Conservation (phyloP, 208 protist species). For the Leishmania aethiopica region DNA sequence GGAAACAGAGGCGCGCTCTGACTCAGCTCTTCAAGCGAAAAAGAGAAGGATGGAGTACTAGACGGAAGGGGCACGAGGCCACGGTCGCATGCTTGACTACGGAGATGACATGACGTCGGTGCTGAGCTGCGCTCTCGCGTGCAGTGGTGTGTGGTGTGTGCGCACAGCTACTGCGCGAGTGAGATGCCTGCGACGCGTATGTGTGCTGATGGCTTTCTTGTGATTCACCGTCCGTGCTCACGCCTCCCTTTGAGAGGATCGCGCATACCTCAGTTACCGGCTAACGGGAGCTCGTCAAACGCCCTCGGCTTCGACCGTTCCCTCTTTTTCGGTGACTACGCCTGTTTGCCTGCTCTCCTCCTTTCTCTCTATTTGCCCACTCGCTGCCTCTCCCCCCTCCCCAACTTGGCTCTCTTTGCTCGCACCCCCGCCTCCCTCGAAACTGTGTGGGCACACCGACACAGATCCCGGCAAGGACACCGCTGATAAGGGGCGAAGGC, state of each 20-base stretch:
- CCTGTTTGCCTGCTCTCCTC: background rate
- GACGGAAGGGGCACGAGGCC: background rate
- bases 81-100: background rate
- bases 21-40: background rate
- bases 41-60: background rate
- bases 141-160: background rate
- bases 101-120: background rate
- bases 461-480: background rate
- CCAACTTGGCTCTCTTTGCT: background rate
- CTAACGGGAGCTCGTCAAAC: background rate
- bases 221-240: background rate
- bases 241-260: background rate
- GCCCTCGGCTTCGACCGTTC: too few relatives aligned
- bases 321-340: background rate
- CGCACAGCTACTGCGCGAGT: background rate
- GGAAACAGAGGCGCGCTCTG: background rate
- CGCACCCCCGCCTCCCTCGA: background rate
- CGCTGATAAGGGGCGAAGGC: background rate
- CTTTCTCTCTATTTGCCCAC: background rate
- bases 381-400: background rate
- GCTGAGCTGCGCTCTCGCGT: background rate
- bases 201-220: background rate
- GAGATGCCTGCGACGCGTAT: background rate
- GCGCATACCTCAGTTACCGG: background rate
- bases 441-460: background rate